Percentiles rank a stretch among this genome's conserved stretches.
Evolutionary conservation across 2,329 filamentous ascomycete genomes (phyloP).

Genomic region (Chalaropsis thielavioides): DNA sequence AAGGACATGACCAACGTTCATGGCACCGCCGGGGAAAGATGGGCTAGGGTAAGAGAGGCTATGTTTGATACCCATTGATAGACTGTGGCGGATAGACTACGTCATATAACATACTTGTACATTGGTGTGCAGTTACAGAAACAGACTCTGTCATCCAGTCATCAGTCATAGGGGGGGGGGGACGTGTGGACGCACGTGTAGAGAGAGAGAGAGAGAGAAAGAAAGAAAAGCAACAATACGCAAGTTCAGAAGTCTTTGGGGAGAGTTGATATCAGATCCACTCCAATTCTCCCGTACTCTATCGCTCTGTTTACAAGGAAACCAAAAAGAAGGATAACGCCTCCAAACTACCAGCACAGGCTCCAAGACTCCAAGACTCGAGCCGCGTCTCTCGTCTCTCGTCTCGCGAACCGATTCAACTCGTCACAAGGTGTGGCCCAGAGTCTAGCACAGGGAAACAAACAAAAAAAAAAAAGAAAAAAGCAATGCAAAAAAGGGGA

Average conservation of each 20-base stretch:
- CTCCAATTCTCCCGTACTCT: background rate
- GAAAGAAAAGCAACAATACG: background rate
- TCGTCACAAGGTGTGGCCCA: too few relatives aligned
- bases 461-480: background rate
- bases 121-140: background rate
- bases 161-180: too few relatives aligned
- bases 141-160: background rate
- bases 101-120: background rate
- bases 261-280: background rate
- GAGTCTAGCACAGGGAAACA: background rate
- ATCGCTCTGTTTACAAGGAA: background rate
- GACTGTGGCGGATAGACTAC: background rate
- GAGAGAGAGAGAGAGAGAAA: background rate
- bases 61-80: background rate
- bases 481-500: background rate
- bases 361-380: too few relatives aligned
- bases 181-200: too few relatives aligned
- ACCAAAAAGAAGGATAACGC: background rate
- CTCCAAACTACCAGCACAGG: background rate
- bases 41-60: background rate
- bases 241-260: background rate
- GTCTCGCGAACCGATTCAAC: too few relatives aligned
- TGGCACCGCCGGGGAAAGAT: background rate
- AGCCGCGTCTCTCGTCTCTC: too few relatives aligned
- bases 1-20: too few relatives aligned